Base-by-base conservation (phyloP, 2,329 filamentous ascomycete species). In the Colletotrichum sp. region DNA sequence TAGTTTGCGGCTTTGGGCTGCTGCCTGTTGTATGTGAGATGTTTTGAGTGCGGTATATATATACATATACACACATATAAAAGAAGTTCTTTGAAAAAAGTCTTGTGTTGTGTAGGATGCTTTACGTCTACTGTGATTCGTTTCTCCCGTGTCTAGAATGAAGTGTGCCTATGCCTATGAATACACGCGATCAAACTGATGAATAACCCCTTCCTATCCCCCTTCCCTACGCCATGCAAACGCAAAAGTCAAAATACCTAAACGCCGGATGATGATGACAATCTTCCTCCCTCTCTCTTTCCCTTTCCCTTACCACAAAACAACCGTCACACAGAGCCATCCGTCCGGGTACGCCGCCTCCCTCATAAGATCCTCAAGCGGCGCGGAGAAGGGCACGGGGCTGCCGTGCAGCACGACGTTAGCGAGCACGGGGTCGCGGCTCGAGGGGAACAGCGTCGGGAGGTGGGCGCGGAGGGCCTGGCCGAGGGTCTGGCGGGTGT, bases 291-390 rank as follows among this genome's bases (percentile, higher is more conserved):
- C 21, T 52, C 28, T 36, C 58, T 21, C 63, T 4, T 8, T n/a
- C 18, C 18, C 48, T 3, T 15, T 21, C 6, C n/a, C 26, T 74
- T 34, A 87, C 82, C 95, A 88, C 87, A 98, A 93, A 24, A 93
- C 90, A 7, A 98, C 91, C 68, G 95, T 94, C 57, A 98, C 85
- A 83, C 95, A 95, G 30, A 98, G 84, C 94, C 96, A 99, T 0
- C 97, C 97, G 85, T 99, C 97, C 0, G 95, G 93, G 87, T 98
- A 99, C 3, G 95, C 92, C 6, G 94, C 94, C 81, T 94, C 94
- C 72, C 93, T 90, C 85, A 97, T 94, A 74, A 99, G 83, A 63
- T 98, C 96, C 81, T 95, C 94, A 21, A 99, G 84, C 28, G 93
- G 93, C 2, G 96, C 94, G 75, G 88, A 86, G 87, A 99, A 94